Evolutionary conservation across 352 stramenopile species (phyloP), one percentile per base, ranked within the genome.

Genomic region (Phytopythium sindhum): DNA sequence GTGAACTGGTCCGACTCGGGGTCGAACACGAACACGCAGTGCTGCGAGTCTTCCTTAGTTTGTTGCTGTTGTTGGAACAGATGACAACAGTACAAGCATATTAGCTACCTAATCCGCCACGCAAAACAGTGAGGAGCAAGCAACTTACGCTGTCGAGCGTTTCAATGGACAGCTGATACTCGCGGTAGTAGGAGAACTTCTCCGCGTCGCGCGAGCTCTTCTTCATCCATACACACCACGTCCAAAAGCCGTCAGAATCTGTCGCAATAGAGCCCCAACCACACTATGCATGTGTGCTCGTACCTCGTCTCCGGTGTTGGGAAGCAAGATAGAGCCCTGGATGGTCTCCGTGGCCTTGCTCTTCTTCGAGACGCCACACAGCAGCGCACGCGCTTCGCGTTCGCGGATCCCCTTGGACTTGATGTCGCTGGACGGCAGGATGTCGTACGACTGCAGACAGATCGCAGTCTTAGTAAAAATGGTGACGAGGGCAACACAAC

Each of bases 131-230:
- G 15, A 37, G 11, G 14, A 63, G 11, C 24, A 55, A 9, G 11
- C 29, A 44, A 86, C 84, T 64, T 79, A 93, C 84, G 55, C 69
- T 85, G 45, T 90, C 82, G 28, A 93, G 78, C 26, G 70, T 72
- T 31, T 91, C 74, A 53, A 91, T 77, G 33, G 82, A 78, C 68
- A 93, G 74, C 57, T 89, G 75, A 61, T 95, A 95, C 57, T 95
- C 86, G 63, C 86, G 83, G 53, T 87, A 89, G 62, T 87, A 95
- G 2, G 77, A 82, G 59, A 93, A 95, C 69, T 92, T 95, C 59
- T 95, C 84, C 24, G 63, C 73, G 29, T 91, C 83, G 47, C 65
- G 73, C 31, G 62, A 73, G 26, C 88, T 80, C 72, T 91, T 73
- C 61, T 63, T 31, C 51, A 65, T 26, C 15, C 31, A 47, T 23